These are phyloP conservation scores for Dioscorea cayenensis DNA, from an alignment of 116 monocot genomes.

Conservation along the genomic window DNA sequence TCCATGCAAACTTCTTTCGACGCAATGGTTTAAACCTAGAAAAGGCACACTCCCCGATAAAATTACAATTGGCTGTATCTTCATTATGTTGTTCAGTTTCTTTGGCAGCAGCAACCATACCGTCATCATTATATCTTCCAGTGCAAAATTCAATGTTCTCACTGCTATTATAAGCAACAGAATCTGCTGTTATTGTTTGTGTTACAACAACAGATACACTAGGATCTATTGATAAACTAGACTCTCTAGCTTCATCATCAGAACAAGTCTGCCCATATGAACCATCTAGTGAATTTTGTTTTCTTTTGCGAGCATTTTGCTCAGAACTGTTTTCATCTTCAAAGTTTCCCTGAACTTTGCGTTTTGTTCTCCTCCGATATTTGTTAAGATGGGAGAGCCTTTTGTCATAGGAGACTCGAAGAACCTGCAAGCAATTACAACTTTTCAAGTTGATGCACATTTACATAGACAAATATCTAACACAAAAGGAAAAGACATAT, in stretches of 20 bases:
- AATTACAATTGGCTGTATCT: not conserved
- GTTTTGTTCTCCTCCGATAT: constrained; percentile 10
- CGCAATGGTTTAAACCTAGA: constrained; percentile 30
- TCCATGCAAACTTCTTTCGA: constrained; percentile 55
- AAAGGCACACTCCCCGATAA: constrained; percentile 12
- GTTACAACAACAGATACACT: constrained; percentile 8
- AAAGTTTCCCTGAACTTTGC: constrained; percentile 12
- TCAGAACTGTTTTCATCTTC: not conserved
- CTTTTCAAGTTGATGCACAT: not conserved
- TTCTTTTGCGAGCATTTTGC: constrained; percentile 30
- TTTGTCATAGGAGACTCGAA: constrained; percentile 60
- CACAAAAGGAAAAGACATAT: not conserved
- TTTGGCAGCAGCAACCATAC: not conserved
- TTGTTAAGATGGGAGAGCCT: constrained; percentile 10
- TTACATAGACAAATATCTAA: not conserved
- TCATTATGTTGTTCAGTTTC: not conserved
- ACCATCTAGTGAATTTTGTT: constrained; percentile 17
- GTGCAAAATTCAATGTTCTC: constrained; percentile 10
- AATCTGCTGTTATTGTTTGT: constrained; percentile 1
- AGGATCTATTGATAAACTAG: constrained; percentile 7
- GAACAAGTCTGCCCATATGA: constrained; percentile 5
- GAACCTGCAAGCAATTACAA: constrained; percentile 40
- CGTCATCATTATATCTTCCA: not conserved
- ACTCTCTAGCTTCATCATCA: constrained; percentile 5
- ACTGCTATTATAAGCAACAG: not conserved